Evolutionary conservation across 1,284 basidiomycete species (phyloP).

Genomic region (Naganishia liquefaciens): DNA sequence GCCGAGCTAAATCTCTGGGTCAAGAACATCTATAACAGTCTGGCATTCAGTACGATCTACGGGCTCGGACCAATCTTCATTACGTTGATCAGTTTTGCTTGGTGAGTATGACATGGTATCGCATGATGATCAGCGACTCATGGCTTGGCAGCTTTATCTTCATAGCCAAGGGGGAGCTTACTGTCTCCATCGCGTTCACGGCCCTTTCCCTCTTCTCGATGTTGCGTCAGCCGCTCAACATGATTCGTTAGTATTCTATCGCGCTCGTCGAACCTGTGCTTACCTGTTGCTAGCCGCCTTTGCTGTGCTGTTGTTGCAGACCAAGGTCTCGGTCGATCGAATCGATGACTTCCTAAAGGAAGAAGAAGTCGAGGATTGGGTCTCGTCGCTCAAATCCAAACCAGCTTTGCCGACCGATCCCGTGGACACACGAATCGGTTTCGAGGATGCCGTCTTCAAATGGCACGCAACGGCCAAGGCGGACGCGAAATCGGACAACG

Average conservation of each 20-base stretch:
- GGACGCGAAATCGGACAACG: slow-evolving; percentile 3
- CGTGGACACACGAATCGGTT: slow-evolving; percentile 60
- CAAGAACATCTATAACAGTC: slow-evolving; percentile 28
- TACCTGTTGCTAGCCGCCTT: slow-evolving; percentile 22
- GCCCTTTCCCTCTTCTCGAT: slow-evolving; percentile 54
- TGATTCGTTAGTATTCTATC: slow-evolving; percentile 58
- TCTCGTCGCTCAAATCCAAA: slow-evolving; percentile 63
- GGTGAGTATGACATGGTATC: slow-evolving; percentile 33
- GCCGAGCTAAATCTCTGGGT: slow-evolving; percentile 49
- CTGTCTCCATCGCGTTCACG: slow-evolving; percentile 54
- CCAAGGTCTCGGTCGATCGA: slow-evolving; percentile 73
- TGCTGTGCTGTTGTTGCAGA: slow-evolving; percentile 55
- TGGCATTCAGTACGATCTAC: slow-evolving; percentile 39
- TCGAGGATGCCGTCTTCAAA: slow-evolving; percentile 66
- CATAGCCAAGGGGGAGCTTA: slow-evolving; percentile 52
- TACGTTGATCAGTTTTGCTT: slow-evolving; percentile 53
- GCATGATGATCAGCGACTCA: neutral
- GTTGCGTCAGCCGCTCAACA: slow-evolving; percentile 64
- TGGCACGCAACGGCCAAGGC: slow-evolving; percentile 60
- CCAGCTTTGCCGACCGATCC: slow-evolving; percentile 30
- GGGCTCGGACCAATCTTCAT: slow-evolving; percentile 49
- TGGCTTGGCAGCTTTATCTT: slow-evolving; percentile 45
- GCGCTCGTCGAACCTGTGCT: neutral
- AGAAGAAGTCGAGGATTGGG: slow-evolving; percentile 69
- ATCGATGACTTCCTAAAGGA: slow-evolving; percentile 78